phyloP scores from a whole-genome alignment of 345 rosid genomes.

The Eucalyptus brandiana region DNA sequence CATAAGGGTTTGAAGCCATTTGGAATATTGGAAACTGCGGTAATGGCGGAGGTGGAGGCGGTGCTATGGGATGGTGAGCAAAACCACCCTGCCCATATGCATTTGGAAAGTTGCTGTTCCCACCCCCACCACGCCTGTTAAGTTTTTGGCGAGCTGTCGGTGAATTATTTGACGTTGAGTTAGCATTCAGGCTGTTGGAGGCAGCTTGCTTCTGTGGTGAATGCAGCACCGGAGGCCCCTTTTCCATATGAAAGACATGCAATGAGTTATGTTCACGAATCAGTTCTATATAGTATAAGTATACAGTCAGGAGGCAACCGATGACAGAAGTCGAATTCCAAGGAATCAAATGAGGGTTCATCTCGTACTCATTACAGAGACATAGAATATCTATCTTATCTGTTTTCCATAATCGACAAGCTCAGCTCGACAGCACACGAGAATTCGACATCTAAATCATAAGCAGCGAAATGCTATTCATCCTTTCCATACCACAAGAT shows the following conservation, averaged over 20 bases:
- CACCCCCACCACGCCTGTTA: slow-evolving; percentile 18
- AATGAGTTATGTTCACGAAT: background rate
- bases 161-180: slow-evolving; percentile 11
- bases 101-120: slow-evolving; percentile 8
- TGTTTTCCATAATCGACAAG: background rate
- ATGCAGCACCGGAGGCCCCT: slow-evolving; percentile 16
- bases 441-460: background rate
- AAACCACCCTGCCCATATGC: slow-evolving; percentile 11
- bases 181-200: slow-evolving; percentile 13
- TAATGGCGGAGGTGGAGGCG: slow-evolving; percentile 21
- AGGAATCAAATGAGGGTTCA: background rate
- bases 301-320: background rate
- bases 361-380: background rate
- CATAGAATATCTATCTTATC: background rate
- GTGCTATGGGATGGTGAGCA: slow-evolving; percentile 14
- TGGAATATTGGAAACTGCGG: slow-evolving; percentile 21
- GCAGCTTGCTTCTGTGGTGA: slow-evolving; percentile 15
- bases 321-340: background rate
- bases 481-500: background rate
- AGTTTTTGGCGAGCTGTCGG: slow-evolving; percentile 18
- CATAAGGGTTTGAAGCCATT: slow-evolving; percentile 18
- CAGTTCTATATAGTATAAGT: background rate
- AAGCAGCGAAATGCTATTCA: background rate
- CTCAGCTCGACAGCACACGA: background rate
- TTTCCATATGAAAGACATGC: background rate